Base-by-base conservation (phyloP, 2,329 filamentous ascomycete species). In the Pyrenophora tritici-repentis region DNA sequence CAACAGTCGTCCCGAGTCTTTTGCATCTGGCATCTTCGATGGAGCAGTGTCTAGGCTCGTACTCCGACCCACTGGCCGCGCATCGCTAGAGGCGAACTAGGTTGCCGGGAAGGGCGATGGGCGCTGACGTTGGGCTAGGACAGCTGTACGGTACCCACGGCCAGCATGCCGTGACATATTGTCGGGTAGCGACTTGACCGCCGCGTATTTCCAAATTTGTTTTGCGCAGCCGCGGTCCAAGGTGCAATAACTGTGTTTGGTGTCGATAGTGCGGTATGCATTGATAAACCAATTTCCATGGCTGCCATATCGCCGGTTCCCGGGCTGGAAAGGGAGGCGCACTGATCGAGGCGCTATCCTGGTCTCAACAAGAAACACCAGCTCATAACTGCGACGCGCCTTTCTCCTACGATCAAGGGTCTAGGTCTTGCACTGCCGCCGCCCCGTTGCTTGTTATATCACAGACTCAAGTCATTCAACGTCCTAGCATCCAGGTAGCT, bases 281-380 rank as follows among this genome's bases (percentile, higher is more conserved):
- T 60, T 62, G 54, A 60, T 31, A 47, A 38, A 18, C 36, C 56
- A 52, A 52, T 53, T 42, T 54, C 26, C 47, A 52, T 42, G 47
- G 48, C 49, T 45, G 54, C 49, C 42, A 31, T 38, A 36, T 51
- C 35, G 41, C 51, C 34, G 38, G 55, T 46, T 39, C 34, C 50
- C 46, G 50, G 43, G 58, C 55, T 45, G 47, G 57, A 49, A 53
- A 38, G 47, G 35, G 48, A 54, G 51, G 42, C 44, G 61, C 56
- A 53, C 47, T 62, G 55, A 56, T 59, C 57, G 58, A 43, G 61
- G 62, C 61, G 54, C 49, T 48, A 55, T 60, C 64, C 63, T 63
- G 55, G 59, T 53, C 65, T 58, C 67, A 68, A 67, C 67, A 68
- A 62, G 61, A 64, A 63, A 59, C 59, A 58, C 38, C 53, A 53